phyloP scores from a whole-genome alignment of 306 rosid genomes.

The Prunus kanzakura region DNA sequence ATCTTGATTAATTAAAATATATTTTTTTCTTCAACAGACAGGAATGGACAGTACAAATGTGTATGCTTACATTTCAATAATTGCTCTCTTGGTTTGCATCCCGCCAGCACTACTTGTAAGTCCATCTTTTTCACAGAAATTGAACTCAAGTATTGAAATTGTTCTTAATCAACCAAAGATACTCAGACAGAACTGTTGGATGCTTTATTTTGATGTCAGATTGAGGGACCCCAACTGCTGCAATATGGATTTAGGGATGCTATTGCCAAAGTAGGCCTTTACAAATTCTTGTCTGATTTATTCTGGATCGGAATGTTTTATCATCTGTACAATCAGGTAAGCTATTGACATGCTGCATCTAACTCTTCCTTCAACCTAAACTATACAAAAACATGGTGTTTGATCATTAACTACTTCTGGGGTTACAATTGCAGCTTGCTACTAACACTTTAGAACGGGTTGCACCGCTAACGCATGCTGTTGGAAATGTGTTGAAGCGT shows the following conservation, averaged over 20 bases:
- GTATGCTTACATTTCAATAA: slow-evolving; percentile 71
- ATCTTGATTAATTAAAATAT: background rate
- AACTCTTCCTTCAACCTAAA: background rate
- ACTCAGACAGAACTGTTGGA: background rate
- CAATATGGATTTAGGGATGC: slow-evolving; percentile 65
- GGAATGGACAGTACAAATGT: slow-evolving; percentile 79
- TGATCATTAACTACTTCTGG: background rate
- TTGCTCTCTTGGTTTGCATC: slow-evolving; percentile 65
- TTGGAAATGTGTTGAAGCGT: slow-evolving; percentile 77
- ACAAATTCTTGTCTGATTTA: slow-evolving; percentile 61
- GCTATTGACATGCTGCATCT: background rate
- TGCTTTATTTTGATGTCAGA: slow-evolving; percentile 43
- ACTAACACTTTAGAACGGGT: slow-evolving; percentile 75
- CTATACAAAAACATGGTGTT: background rate
- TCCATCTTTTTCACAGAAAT: slow-evolving; percentile 4
- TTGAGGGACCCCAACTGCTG: slow-evolving; percentile 69
- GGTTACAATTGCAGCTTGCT: slow-evolving; percentile 50
- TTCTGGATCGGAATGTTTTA: slow-evolving; percentile 79
- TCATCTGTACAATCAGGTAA: slow-evolving; percentile 75
- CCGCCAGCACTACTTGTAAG: slow-evolving; percentile 72
- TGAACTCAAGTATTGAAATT: background rate
- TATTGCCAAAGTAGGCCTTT: slow-evolving; percentile 62
- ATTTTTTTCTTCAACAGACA: slow-evolving; percentile 35
- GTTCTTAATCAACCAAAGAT: background rate
- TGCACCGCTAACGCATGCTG: slow-evolving; percentile 78